Evolutionary conservation across 441 rosid genomes (phyloP).

Genomic region (Syzygium syzygioides): DNA sequence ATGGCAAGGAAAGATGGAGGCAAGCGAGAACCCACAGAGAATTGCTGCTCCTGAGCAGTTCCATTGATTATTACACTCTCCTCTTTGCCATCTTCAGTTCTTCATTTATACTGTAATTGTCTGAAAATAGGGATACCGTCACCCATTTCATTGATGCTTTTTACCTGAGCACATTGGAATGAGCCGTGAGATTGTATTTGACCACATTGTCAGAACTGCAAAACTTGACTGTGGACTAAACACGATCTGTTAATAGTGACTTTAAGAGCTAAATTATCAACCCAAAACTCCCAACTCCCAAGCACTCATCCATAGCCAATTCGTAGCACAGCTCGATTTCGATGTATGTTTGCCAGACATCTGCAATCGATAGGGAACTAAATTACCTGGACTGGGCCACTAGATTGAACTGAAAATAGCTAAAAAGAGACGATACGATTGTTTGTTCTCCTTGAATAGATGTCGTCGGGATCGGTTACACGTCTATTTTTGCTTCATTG

Average conservation of each 20-base stretch:
- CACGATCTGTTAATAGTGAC: background rate
- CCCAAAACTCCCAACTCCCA: background rate
- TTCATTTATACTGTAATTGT: background rate
- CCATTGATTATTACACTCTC: background rate
- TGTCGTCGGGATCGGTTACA: background rate
- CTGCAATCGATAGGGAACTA: background rate
- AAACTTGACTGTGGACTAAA: background rate
- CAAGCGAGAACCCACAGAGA: background rate
- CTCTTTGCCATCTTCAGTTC: background rate
- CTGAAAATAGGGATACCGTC: background rate
- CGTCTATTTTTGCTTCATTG: background rate
- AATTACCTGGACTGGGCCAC: background rate
- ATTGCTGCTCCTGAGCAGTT: background rate
- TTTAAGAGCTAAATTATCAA: background rate
- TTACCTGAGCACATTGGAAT: background rate
- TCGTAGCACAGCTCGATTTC: background rate
- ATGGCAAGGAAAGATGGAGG: background rate
- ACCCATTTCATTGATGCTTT: background rate
- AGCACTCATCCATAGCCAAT: background rate
- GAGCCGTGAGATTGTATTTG: background rate
- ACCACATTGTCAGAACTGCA: background rate
- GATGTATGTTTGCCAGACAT: background rate
- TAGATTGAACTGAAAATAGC: background rate
- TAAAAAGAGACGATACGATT: background rate
- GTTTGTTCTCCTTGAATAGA: background rate